Evolutionary conservation across 208 protist genomes (phyloP).

Genomic region (Acanthamoeba polyphaga): DNA sequence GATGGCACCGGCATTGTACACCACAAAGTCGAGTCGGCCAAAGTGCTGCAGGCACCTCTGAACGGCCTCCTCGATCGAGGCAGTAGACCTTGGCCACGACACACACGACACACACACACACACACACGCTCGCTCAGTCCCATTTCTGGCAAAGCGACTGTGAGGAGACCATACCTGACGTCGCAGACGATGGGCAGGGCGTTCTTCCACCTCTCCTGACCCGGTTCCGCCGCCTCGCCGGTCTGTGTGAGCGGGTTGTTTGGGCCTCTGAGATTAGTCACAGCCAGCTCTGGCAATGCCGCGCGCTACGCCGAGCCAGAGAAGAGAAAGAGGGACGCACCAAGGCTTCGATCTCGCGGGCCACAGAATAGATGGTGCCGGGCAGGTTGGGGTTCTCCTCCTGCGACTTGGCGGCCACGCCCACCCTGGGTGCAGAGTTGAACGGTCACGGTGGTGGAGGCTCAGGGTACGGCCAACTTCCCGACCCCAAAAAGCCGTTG

Average conservation of each 20-base stretch:
- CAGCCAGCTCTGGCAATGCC: too few relatives aligned
- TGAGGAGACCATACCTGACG: background rate
- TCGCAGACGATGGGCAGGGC: conserved; percentile 12
- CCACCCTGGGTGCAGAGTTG: background rate
- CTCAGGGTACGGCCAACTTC: too few relatives aligned
- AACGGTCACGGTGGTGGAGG: background rate
- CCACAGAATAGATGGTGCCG: conserved; percentile 51
- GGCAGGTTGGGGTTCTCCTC: background rate
- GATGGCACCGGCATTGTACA: conserved; percentile 63
- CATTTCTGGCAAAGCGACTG: too few relatives aligned
- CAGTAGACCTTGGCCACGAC: background rate
- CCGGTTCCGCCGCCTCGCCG: background rate
- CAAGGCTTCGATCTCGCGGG: background rate
- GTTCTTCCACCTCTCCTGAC: background rate
- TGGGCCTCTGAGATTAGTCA: too few relatives aligned
- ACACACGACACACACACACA: too few relatives aligned
- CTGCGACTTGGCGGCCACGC: conserved; percentile 31
- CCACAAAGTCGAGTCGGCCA: conserved; percentile 10
- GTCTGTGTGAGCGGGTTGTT: background rate
- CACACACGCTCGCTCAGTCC: too few relatives aligned
- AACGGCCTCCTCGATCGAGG: background rate
- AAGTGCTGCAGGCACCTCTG: background rate
- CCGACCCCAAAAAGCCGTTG: too few relatives aligned
- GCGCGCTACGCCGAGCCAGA: too few relatives aligned
- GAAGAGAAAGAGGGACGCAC: background rate